phyloP scores from a whole-genome alignment of 768 basidiomycete genomes.

The Suillus fuscotomentosus region DNA sequence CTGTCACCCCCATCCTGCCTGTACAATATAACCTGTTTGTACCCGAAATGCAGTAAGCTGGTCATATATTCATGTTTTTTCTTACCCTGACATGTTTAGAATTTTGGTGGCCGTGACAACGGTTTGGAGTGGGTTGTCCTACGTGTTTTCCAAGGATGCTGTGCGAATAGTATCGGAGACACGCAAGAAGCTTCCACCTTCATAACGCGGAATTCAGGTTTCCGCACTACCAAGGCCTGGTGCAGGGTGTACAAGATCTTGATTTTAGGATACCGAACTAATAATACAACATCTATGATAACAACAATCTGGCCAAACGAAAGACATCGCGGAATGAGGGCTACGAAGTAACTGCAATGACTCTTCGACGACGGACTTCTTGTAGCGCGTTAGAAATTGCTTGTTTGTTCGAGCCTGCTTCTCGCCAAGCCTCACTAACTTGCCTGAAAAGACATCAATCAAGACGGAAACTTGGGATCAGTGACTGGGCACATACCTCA shows the following conservation, averaged over 20 bases:
- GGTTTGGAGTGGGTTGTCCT: slow-evolving; percentile 86
- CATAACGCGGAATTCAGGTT: background rate
- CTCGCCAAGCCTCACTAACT: slow-evolving; percentile 62
- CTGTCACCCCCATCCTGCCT: slow-evolving; percentile 77
- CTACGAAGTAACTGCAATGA: slow-evolving; percentile 17
- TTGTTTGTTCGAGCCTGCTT: slow-evolving; percentile 57
- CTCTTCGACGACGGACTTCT: slow-evolving; percentile 61
- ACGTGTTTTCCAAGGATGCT: slow-evolving; percentile 73
- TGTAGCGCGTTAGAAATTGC: slow-evolving; percentile 65
- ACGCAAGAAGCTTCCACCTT: slow-evolving; percentile 29
- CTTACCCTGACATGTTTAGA: slow-evolving; percentile 38
- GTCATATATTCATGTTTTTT: background rate
- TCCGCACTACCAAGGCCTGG: background rate
- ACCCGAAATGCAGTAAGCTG: slow-evolving; percentile 71
- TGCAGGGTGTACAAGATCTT: background rate
- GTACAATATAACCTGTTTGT: slow-evolving; percentile 53
- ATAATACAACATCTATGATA: slow-evolving; percentile 16
- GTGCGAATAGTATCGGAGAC: slow-evolving; percentile 56
- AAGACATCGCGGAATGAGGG: background rate
- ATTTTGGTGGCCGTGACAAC: slow-evolving; percentile 89
- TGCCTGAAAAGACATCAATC: slow-evolving; percentile 38
- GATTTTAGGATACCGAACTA: slow-evolving; percentile 11
- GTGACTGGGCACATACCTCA: slow-evolving; percentile 46
- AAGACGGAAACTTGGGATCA: background rate
- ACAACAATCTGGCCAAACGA: background rate